A percentile compares a stretch with the other conserved stretches of the same genome.
Conservation (phyloP, 805 yeast species). For the Ascoidea tarda region DNA sequence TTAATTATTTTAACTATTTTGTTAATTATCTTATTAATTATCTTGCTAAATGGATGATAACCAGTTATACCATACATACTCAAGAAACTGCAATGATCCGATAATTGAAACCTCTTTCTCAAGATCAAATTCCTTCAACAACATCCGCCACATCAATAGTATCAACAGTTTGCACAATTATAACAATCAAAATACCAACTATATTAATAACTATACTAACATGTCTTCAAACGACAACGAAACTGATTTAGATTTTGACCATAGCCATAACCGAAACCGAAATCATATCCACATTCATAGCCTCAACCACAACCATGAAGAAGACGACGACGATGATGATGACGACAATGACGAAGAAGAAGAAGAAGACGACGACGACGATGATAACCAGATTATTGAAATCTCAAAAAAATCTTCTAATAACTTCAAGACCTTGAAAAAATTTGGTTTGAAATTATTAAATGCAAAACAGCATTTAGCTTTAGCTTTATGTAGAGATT, state of each 20-base stretch:
- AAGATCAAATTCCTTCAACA: neutral
- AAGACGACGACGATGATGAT: neutral
- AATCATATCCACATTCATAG: neutral
- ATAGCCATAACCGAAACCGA: neutral
- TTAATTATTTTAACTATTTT: too few relatives aligned
- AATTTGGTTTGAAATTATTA: conserved; percentile 23
- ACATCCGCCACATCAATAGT: neutral
- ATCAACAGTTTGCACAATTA: neutral
- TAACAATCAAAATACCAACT: too few relatives aligned
- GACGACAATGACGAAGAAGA: neutral
- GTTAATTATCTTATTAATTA: too few relatives aligned
- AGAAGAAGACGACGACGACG: neutral
- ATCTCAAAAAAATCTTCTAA: neutral
- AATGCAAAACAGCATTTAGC: conserved; percentile 66
- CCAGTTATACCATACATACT: too few relatives aligned
- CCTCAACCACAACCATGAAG: neutral
- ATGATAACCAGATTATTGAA: neutral
- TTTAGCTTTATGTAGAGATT: conserved; percentile 65
- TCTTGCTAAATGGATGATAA: too few relatives aligned
- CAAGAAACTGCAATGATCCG: too few relatives aligned
- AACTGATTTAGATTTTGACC: neutral
- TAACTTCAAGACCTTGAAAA: neutral
- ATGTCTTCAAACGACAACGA: neutral
- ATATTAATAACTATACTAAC: neutral
- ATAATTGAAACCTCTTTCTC: neutral